These are phyloP conservation scores for Durio zibethinus DNA, from an alignment of 345 rosid genomes.

Conservation along the genomic window DNA sequence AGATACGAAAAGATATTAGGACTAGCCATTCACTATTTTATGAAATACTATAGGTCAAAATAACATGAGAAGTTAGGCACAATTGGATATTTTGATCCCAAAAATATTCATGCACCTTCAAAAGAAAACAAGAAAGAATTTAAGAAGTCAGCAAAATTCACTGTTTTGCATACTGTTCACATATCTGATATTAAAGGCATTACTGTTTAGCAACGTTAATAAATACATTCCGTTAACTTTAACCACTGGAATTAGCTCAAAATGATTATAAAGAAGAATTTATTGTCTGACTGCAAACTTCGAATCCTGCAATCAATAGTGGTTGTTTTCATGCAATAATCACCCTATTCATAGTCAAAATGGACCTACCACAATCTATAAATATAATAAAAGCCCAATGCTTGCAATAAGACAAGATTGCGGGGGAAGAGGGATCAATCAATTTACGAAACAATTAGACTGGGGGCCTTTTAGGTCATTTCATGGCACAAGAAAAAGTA, in stretches of 20 bases:
- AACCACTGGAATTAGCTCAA: neutral
- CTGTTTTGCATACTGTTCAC: neutral
- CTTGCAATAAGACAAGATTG: neutral
- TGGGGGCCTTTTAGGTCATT: neutral
- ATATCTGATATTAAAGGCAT: neutral
- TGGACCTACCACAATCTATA: neutral
- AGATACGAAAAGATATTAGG: neutral
- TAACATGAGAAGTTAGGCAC: neutral
- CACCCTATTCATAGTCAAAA: neutral
- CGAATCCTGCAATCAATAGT: neutral
- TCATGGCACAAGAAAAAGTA: neutral
- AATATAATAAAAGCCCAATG: neutral
- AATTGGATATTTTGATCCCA: neutral
- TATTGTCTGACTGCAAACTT: neutral
- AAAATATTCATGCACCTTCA: neutral
- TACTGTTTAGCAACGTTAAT: neutral
- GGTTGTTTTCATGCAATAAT: neutral
- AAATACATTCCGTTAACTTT: neutral
- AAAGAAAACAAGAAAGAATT: neutral
- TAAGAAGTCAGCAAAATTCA: neutral
- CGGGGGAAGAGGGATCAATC: neutral
- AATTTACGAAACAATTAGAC: neutral
- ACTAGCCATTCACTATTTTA: neutral
- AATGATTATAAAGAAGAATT: neutral
- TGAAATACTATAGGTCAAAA: neutral